Conservation (phyloP, 768 basidiomycete species). For the Kwoniella shandongensis region DNA sequence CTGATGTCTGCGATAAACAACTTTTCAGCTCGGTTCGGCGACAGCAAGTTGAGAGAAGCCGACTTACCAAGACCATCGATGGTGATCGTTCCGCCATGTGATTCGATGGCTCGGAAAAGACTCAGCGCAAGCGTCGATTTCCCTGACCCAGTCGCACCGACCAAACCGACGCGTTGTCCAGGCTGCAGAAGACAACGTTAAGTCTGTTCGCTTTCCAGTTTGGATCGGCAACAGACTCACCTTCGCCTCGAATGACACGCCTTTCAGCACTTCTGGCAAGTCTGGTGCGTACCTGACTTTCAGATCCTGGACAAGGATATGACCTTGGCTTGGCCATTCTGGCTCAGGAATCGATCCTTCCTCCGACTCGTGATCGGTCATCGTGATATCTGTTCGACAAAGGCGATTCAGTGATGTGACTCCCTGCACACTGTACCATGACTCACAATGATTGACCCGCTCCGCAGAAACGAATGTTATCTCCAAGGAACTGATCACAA, state of each 20-base stretch:
- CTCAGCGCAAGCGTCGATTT: constrained; percentile 49
- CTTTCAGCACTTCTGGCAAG: constrained; percentile 49
- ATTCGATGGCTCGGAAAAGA: constrained; percentile 45
- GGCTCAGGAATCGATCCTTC: constrained; percentile 26
- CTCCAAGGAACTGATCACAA: constrained; percentile 35
- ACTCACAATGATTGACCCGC: constrained; percentile 47
- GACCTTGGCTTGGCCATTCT: constrained; percentile 45
- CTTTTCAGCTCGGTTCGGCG: background rate
- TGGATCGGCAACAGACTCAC: constrained; percentile 29
- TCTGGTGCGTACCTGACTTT: constrained; percentile 42
- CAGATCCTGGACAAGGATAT: constrained; percentile 37
- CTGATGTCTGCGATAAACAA: too few species aligned
- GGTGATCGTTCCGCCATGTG: constrained; percentile 34
- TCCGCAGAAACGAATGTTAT: constrained; percentile 52
- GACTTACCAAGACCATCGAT: constrained; percentile 47
- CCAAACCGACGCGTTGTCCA: constrained; percentile 47
- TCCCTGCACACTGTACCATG: background rate
- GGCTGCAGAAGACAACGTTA: constrained; percentile 25
- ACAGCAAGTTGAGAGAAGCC: background rate
- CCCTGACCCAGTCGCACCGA: constrained; percentile 48
- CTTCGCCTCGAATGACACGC: constrained; percentile 39
- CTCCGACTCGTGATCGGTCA: constrained; percentile 25
- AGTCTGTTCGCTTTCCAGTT: background rate
- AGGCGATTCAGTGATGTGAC: background rate
- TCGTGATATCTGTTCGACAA: constrained; percentile 30